These are phyloP conservation scores for Sarocladium strictum DNA, from an alignment of 2,329 filamentous ascomycete species.

Conservation along the genomic window DNA sequence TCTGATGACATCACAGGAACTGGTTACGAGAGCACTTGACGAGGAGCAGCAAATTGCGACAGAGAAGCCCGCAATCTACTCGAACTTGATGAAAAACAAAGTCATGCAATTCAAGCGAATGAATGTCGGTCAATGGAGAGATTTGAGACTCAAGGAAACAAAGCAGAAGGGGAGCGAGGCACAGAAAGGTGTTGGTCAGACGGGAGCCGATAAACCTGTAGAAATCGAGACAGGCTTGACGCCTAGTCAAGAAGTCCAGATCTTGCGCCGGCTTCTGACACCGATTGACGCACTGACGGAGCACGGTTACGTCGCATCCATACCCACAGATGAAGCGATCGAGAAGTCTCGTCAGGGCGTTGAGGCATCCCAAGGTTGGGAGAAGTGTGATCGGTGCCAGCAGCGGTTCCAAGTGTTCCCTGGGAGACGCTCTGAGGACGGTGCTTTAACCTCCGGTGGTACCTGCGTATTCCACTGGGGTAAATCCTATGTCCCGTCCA, in stretches of 20 bases:
- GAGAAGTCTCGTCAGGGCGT: slow-evolving; percentile 59
- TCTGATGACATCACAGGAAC: slow-evolving; percentile 55
- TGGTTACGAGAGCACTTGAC: slow-evolving; percentile 65
- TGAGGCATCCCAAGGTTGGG: slow-evolving; percentile 66
- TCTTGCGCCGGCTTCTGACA: slow-evolving; percentile 59
- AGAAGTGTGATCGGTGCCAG: slow-evolving; percentile 81
- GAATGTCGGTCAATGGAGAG: slow-evolving; percentile 64
- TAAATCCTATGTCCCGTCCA: slow-evolving; percentile 55
- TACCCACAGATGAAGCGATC: slow-evolving; percentile 63
- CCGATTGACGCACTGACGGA: slow-evolving; percentile 56
- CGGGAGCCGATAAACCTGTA: slow-evolving; percentile 33
- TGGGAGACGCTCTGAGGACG: slow-evolving; percentile 71
- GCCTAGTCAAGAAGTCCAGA: slow-evolving; percentile 57
- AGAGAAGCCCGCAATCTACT: slow-evolving; percentile 65
- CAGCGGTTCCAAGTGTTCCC: slow-evolving; percentile 90
- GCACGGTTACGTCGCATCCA: slow-evolving; percentile 67
- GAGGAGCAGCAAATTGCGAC: slow-evolving; percentile 72
- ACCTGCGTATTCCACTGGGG: slow-evolving; percentile 77
- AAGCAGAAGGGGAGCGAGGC: slow-evolving; percentile 18
- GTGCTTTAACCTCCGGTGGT: slow-evolving; percentile 69
- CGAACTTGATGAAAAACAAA: slow-evolving; percentile 76
- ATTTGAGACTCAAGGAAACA: slow-evolving; percentile 41
- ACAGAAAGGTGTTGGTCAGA: slow-evolving; percentile 23
- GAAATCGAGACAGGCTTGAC: slow-evolving; percentile 65
- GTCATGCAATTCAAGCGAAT: slow-evolving; percentile 74